Evolutionary conservation across 2,329 filamentous ascomycete species (phyloP).

Genomic region (Fusarium sp.): DNA sequence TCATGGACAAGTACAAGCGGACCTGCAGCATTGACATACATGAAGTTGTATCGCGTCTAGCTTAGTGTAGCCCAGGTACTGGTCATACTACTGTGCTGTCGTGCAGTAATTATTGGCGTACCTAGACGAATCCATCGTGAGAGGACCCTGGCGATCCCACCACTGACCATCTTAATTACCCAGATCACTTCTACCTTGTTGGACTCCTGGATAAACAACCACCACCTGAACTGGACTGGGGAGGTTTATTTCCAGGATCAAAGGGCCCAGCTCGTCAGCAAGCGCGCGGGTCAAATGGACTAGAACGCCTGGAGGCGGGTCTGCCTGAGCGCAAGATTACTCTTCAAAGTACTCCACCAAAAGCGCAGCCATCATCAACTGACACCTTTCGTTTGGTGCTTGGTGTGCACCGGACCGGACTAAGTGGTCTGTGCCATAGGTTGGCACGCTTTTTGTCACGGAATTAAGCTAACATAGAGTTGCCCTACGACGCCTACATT

Average conservation of each 20-base stretch:
- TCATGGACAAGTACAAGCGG: slow-evolving; percentile 11
- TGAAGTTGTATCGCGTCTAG: slow-evolving; percentile 34
- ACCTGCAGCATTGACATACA: slow-evolving; percentile 45
- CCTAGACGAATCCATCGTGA: slow-evolving; percentile 27
- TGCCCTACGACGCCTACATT: slow-evolving; percentile 20
- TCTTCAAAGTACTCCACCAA: slow-evolving; percentile 19
- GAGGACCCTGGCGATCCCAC: slow-evolving; percentile 44
- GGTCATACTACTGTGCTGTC: slow-evolving; percentile 16
- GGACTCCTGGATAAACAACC: slow-evolving; percentile 29
- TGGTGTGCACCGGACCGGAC: slow-evolving; percentile 15
- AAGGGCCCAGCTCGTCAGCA: slow-evolving; percentile 15
- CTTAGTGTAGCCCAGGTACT: slow-evolving; percentile 9
- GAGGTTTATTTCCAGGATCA: background rate
- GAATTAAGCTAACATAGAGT: slow-evolving; percentile 17
- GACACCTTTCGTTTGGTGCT: slow-evolving; percentile 34
- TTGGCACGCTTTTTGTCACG: slow-evolving; percentile 25
- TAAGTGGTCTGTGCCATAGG: slow-evolving; percentile 32
- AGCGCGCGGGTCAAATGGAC: slow-evolving; percentile 9
- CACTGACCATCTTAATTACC: slow-evolving; percentile 1
- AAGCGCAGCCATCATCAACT: slow-evolving; percentile 37
- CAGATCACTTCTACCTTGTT: slow-evolving; percentile 24
- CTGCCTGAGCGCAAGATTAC: slow-evolving; percentile 30
- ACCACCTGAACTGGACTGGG: slow-evolving; percentile 12
- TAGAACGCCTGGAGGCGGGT: slow-evolving; percentile 27
- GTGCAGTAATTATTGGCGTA: slow-evolving; percentile 1